Evolutionary conservation across 2,329 filamentous ascomycete genomes (phyloP).

Genomic region (Tolypocladium pustulatum): DNA sequence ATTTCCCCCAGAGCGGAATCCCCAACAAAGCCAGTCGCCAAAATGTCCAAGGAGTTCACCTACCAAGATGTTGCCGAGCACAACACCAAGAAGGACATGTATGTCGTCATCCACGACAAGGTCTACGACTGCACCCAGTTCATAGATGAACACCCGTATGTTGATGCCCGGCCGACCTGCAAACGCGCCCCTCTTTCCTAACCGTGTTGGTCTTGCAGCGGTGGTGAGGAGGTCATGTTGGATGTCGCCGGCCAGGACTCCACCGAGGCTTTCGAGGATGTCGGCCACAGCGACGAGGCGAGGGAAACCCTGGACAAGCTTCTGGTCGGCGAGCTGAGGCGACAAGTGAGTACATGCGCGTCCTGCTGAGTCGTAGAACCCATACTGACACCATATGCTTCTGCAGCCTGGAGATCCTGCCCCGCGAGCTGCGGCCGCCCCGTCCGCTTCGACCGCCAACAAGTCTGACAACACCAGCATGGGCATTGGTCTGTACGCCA

Average conservation of each 20-base stretch:
- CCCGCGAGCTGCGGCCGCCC: slow-evolving; percentile 47
- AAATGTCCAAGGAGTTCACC: slow-evolving; percentile 47
- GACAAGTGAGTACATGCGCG: slow-evolving; percentile 48
- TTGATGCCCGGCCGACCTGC: slow-evolving; percentile 12
- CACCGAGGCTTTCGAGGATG: slow-evolving; percentile 97
- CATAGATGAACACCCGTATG: slow-evolving; percentile 90
- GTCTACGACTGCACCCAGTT: slow-evolving; percentile 87
- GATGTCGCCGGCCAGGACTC: slow-evolving; percentile 94
- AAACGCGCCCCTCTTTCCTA: slow-evolving; percentile 1
- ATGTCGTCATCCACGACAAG: slow-evolving; percentile 88
- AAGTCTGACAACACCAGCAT: slow-evolving; percentile 43
- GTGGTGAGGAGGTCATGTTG: slow-evolving; percentile 95
- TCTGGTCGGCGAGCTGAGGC: slow-evolving; percentile 67
- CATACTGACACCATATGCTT: slow-evolving; percentile 13
- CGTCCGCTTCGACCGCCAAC: slow-evolving; percentile 38
- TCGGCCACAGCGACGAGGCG: slow-evolving; percentile 97
- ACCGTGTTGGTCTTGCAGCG: slow-evolving; percentile 40
- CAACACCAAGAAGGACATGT: slow-evolving; percentile 90
- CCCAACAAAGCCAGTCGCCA: slow-evolving; percentile 6
- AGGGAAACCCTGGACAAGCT: slow-evolving; percentile 81
- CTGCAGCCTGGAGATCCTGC: slow-evolving; percentile 65
- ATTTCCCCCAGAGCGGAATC: background rate
- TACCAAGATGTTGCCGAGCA: slow-evolving; percentile 75
- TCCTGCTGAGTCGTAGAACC: background rate
- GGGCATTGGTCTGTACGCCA: slow-evolving; percentile 70